Base-by-base conservation (phyloP, 169 alveolate genomes). In the Miamiensis avidus region DNA sequence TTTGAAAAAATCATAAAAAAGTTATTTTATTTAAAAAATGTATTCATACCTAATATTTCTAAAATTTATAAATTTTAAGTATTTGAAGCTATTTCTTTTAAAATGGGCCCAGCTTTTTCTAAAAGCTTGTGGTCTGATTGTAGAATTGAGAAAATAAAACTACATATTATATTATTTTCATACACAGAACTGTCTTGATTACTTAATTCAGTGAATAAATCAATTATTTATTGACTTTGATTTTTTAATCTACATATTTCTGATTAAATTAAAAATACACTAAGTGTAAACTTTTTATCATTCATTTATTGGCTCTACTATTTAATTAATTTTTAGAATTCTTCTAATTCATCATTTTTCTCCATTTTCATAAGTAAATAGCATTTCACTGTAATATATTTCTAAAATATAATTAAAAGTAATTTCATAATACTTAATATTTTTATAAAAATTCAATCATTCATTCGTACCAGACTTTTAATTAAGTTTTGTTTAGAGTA, bases 61-160 rank as follows among this genome's bases (percentile, higher is more conserved):
- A 79, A 64, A 0, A 79, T 72, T 64, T 79, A 28, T 25, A 74
- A 74, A 20, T 79, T 79, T 0, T 34, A 33, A 29, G 84, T 79
- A 49, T 79, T 79, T 29, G 31, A 28, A 20, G 77, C 84, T 16
- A 79, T 79, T 29, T 79, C n/a, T 25, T 49, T 49, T 29, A 79
- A 64, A 26, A 79, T 65, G 0, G 74, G 76, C 29, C 65, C n/a
- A 25, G 31, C 34, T 49, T 34, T 29, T n/a, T 65, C 32, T n/a
- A n/a, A 0, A 49, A 34, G 29, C 27, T 34, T 30, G 20, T 64
- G 64, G n/a, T 28, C 31, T 79, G 34, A 49, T 6, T 34, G 29
- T 34, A 79, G n/a, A 25, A 34, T 29, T 11, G 76, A 49, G n/a
- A 79, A 72, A 28, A 79, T 79, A 79, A 79, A 79, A n/a, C 76